Evolutionary conservation across 2,329 filamentous ascomycete genomes (phyloP).

Genomic region (Arthrobotrys conoides): DNA sequence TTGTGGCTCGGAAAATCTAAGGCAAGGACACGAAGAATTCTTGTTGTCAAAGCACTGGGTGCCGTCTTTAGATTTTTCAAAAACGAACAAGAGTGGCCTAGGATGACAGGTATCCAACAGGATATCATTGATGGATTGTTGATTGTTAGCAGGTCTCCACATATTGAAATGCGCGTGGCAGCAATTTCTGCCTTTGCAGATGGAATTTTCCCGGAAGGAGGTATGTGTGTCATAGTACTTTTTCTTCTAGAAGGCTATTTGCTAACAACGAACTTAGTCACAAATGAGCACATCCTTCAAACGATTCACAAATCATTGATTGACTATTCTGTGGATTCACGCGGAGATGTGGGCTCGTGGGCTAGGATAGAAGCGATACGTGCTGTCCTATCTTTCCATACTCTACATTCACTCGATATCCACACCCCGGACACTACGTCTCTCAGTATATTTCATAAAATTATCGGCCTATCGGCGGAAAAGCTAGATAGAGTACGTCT

Average conservation of each 20-base stretch:
- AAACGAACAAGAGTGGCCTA: constrained; percentile 39
- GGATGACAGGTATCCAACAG: constrained; percentile 45
- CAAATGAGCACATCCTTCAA: constrained; percentile 48
- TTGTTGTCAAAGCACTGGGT: constrained; percentile 62
- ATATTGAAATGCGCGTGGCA: constrained; percentile 63
- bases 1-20: constrained; percentile 59
- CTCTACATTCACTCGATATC: constrained; percentile 46
- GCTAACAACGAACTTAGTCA: constrained; percentile 34
- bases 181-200: constrained; percentile 62
- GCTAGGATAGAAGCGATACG: constrained; percentile 84
- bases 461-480: constrained; percentile 81
- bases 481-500: constrained; percentile 89
- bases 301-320: constrained; percentile 73
- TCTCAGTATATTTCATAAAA: constrained; percentile 47
- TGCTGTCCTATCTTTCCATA: constrained; percentile 70
- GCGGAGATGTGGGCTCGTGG: constrained; percentile 90
- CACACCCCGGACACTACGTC: constrained; percentile 55
- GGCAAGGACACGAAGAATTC: constrained; percentile 52
- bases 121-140: constrained; percentile 62
- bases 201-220: constrained; percentile 54
- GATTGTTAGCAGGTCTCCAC: constrained; percentile 43
- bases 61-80: constrained; percentile 61
- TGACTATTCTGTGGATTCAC: constrained; percentile 90
- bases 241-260: too few relatives aligned
- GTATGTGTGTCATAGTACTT: background rate